Conservation (phyloP, 371 early-diverging fungal species). For the Mortierella polycephala region DNA sequence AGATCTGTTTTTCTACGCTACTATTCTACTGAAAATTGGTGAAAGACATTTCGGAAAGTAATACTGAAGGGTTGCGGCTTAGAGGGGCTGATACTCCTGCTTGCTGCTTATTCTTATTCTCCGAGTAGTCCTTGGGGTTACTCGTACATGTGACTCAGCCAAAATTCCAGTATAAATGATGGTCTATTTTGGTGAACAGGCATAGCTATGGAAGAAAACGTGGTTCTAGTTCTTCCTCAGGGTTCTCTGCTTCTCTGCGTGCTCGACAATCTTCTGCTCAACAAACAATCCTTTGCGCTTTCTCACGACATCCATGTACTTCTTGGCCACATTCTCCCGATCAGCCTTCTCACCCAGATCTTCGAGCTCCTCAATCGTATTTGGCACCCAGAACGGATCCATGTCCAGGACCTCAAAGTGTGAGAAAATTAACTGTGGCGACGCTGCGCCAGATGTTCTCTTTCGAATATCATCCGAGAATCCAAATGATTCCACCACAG, state of each 20-base stretch:
- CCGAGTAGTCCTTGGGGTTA: no score
- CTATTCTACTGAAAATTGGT: no score
- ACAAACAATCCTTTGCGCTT: conserved; percentile 95
- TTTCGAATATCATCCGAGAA: conserved; percentile 97
- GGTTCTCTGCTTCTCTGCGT: conserved; percentile 94
- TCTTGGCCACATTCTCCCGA: conserved; percentile 93
- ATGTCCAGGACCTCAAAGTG: conserved; percentile 88
- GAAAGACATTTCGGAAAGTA: no score
- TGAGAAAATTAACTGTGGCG: conserved; percentile 90
- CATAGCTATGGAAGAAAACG: neutral
- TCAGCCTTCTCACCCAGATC: conserved; percentile 97
- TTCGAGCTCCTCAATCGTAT: conserved; percentile 96
- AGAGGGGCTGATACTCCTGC: no score
- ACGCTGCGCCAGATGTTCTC: conserved; percentile 93
- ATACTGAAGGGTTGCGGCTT: no score
- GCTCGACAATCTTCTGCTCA: conserved; percentile 90
- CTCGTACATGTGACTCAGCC: no score
- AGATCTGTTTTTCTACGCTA: no score
- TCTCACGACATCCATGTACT: conserved; percentile 95
- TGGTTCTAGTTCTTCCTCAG: conserved; percentile 66
- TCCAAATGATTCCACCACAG: conserved; percentile 99
- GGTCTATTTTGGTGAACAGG: neutral
- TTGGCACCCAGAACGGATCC: conserved; percentile 99
- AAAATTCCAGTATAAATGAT: neutral
- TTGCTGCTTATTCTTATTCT: no score